Percentiles rank a stretch among this genome's conserved stretches.
phyloP scores from a whole-genome alignment of 2,329 filamentous ascomycete species.

The Dendryphion nanum region DNA sequence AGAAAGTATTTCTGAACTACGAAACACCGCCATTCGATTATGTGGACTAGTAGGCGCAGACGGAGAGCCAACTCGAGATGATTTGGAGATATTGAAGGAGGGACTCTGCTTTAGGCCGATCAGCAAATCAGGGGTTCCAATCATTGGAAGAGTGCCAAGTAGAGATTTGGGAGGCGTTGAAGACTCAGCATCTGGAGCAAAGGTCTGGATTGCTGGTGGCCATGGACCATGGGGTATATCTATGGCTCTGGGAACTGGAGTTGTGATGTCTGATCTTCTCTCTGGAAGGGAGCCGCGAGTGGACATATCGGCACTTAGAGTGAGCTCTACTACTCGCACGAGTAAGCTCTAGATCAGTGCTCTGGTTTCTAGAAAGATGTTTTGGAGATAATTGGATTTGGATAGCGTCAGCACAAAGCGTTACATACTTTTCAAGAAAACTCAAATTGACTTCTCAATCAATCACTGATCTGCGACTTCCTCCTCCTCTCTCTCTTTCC shows the following conservation, averaged over 20 bases:
- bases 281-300: not conserved
- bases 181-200: not conserved
- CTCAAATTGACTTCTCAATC: too few relatives aligned
- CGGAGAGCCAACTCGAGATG: not conserved
- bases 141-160: not conserved
- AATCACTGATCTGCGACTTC: too few relatives aligned
- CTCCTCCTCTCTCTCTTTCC: conserved; percentile 2
- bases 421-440: too few relatives aligned
- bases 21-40: not conserved
- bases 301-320: not conserved
- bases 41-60: not conserved
- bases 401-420: too few relatives aligned
- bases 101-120: not conserved
- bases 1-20: not conserved
- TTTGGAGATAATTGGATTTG: too few relatives aligned
- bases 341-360: too few relatives aligned
- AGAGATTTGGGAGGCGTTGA: not conserved
- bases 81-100: not conserved
- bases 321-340: too few relatives aligned
- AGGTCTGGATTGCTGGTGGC: not conserved
- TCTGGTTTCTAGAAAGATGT: too few relatives aligned
- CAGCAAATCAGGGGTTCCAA: not conserved
- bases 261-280: not conserved
- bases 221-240: conserved; percentile 1
- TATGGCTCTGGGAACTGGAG: not conserved